Evolutionary conservation across 2,329 filamentous ascomycete genomes (phyloP).

Genomic region (Curvularia hawaiiensis): DNA sequence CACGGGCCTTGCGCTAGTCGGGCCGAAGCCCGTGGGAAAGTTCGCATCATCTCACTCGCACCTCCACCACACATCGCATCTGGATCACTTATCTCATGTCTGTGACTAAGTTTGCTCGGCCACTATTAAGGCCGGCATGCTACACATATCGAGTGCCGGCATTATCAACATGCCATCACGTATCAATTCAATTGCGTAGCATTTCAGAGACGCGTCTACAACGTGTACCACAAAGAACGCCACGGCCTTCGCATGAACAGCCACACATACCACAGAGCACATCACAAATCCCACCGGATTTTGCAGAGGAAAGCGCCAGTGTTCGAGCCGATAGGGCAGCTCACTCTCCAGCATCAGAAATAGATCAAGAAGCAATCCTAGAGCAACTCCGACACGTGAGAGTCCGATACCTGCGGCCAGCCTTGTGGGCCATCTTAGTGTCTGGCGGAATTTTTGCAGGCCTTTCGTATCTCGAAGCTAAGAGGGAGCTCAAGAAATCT

Average conservation of each 20-base stretch:
- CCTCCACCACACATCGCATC: constrained; percentile 8
- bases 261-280: constrained; percentile 12
- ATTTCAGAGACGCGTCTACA: constrained; percentile 11
- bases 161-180: not conserved
- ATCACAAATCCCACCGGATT: constrained; percentile 6
- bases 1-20: constrained; percentile 13
- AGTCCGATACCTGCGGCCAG: constrained; percentile 36
- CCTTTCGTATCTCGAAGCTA: constrained; percentile 38
- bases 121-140: constrained; percentile 10
- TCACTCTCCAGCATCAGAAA: not conserved
- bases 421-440: constrained; percentile 36
- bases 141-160: constrained; percentile 1
- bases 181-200: constrained; percentile 5
- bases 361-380: constrained; percentile 1
- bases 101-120: constrained; percentile 6
- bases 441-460: constrained; percentile 36
- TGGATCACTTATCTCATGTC: constrained; percentile 14
- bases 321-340: not conserved
- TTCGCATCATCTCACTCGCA: constrained; percentile 12
- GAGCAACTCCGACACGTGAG: constrained; percentile 19
- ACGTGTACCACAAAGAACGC: constrained; percentile 9
- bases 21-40: constrained; percentile 15
- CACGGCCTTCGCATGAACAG: constrained; percentile 11
- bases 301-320: constrained; percentile 11
- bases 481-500: constrained; percentile 30